A percentile compares a stretch with the other conserved stretches of the same genome.
Conservation (phyloP, 768 basidiomycete genomes). For the Pleurotus tuber-regium region DNA sequence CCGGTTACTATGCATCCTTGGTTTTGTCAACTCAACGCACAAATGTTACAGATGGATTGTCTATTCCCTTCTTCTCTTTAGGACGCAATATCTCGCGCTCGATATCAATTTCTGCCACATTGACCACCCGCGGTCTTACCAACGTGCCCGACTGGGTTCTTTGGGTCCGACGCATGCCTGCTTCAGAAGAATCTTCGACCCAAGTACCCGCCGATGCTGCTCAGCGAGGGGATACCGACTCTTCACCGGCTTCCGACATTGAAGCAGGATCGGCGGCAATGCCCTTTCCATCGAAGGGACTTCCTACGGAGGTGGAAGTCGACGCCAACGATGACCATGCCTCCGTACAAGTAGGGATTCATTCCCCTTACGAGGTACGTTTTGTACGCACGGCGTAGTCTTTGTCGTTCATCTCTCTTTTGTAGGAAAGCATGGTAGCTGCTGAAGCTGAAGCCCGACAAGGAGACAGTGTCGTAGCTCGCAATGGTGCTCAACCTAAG, state of each 20-base stretch:
- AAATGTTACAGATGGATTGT: slow-evolving; percentile 52
- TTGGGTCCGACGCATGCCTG: slow-evolving; percentile 24
- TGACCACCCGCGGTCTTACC: slow-evolving; percentile 32
- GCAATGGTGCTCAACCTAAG: too few species aligned
- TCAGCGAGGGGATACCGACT: too few species aligned
- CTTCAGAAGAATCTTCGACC: neutral
- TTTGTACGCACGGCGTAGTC: neutral
- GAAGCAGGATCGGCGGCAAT: neutral
- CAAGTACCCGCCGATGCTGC: neutral
- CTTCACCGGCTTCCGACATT: neutral
- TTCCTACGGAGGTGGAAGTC: too few species aligned
- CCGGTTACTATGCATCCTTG: too few species aligned
- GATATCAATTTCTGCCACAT: slow-evolving; percentile 24
- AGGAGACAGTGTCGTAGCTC: neutral
- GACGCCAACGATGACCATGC: neutral
- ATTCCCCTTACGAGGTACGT: too few species aligned
- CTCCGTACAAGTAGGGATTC: too few species aligned
- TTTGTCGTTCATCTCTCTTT: neutral
- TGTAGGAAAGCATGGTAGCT: neutral
- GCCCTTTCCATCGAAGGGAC: neutral
- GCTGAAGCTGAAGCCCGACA: too few species aligned
- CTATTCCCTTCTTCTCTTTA: slow-evolving; percentile 64
- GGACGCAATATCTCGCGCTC: slow-evolving; percentile 47
- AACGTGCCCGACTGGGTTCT: slow-evolving; percentile 45
- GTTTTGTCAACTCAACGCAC: neutral